Evolutionary conservation across 345 rosid species (phyloP), one percentile per base, ranked within the genome.

Genomic region (Capsella bursapastoris): DNA sequence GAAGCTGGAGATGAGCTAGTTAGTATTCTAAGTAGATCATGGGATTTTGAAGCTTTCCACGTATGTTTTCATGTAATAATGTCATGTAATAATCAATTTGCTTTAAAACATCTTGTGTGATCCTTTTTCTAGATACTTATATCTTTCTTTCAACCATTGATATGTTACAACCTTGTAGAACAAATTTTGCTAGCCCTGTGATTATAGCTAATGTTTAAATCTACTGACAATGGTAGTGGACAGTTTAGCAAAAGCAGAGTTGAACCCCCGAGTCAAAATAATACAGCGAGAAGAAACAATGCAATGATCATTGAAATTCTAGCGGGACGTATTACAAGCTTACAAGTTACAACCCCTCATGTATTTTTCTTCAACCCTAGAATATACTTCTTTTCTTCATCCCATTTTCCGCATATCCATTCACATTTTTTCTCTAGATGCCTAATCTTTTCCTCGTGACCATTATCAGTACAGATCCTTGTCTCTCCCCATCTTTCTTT

Each of bases 21-120:
- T 44, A 47, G 64, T 58, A 62, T 50, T 5, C 48, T 65, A 47
- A 28, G 7, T 57, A 57, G 48, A 57, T 51, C 11, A 8, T 65
- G 12, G 59, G 56, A 44, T 64, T 64, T 64, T 53, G 60, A 62
- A 72, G 53, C 68, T 72, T 50, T 72, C 63, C 43, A 40, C 45
- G n/a, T 29, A 60, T 43, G 27, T 25, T 32, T 44, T 40, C 53
- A 38, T 59, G 25, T 22, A 22, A 22, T 22, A 22, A 22, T 22
- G 25, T 22, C 25, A 22, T 22, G 25, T 22, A 22, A 22, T 22
- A 22, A 22, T 22, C 25, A 22, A 22, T 22, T 22, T 22, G 25
- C 25, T 22, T 22, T 22, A 22, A 22, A 22, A 22, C 25, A 22
- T 22, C 25, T 22, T 22, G 25, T 22, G 25, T 22, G 25, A 22